Conservation (phyloP, 176 grass and related monocot genomes). For the Microstegium vimineum region DNA sequence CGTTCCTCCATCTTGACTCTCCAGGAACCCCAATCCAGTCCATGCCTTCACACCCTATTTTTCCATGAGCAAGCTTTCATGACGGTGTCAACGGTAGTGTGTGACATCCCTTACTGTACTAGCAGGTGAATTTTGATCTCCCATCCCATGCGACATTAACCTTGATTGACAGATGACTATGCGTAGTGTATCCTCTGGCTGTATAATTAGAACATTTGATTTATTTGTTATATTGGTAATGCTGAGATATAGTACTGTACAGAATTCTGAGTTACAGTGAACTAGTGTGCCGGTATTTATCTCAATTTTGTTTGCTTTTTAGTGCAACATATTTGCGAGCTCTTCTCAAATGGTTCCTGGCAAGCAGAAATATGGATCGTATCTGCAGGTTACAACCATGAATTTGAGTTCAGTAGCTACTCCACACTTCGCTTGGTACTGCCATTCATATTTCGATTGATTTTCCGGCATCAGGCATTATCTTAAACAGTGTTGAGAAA, state of each 20-base stretch:
- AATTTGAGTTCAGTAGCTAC: neutral
- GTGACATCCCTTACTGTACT: conserved; percentile 35
- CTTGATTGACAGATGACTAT: conserved; percentile 42
- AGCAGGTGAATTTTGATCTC: conserved; percentile 52
- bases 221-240: conserved; percentile 48
- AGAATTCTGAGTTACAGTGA: conserved; percentile 33
- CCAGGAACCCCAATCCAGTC: conserved; percentile 15
- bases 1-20: conserved; percentile 32
- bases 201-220: conserved; percentile 65
- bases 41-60: conserved; percentile 51
- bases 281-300: conserved; percentile 3
- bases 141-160: conserved; percentile 45
- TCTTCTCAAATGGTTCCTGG: neutral
- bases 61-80: conserved; percentile 56
- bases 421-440: neutral
- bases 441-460: neutral
- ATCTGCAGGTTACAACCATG: neutral
- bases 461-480: neutral
- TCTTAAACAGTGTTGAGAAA: neutral
- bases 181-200: conserved; percentile 40
- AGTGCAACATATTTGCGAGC: neutral
- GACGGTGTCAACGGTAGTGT: conserved; percentile 37
- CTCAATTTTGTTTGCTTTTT: neutral
- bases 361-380: neutral
- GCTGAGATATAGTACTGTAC: conserved; percentile 39